Evolutionary conservation across 176 grass and related monocot species (phyloP), one percentile per base, ranked within the genome.

Genomic region (Avena eriantha): DNA sequence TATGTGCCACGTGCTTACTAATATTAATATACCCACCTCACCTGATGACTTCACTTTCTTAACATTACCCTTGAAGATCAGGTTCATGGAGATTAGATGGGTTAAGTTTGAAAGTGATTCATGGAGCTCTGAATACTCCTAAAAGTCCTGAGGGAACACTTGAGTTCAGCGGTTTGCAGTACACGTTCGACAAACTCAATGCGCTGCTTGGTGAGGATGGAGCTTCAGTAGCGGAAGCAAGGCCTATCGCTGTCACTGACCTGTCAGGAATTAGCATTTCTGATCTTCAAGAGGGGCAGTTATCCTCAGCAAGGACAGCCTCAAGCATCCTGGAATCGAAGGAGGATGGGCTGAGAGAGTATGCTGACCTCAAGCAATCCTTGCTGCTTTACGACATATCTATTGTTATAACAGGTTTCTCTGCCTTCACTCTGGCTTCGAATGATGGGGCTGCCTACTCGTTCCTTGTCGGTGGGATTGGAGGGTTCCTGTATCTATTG

Each of bases 71-170:
- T 78, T 93, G 49, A 86, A 95, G 68, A 80, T 92, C 82, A 98
- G 96, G 93, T 89, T 98, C 96, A 79, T 98, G 96, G 93, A 94
- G 92, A 74, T 84, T 95, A 87, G 79, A 94, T 82, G 90, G 84
- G 86, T 83, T 94, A 79, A 80, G 82, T 48, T 86, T 98, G 79
- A 95, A 84, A 82, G 88, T 96, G 74, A 88, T 98, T 21, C 85
- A 91, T 80, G 93, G 88, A 59, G 55, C 78, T 3, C 54, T 83
- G 76, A 24, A 57, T 75, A 50, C 58, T 49, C 18, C 80, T 82
- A 64, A 81, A 79, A 86, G 79, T 72, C 31, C 56, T 59, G 83
- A 86, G 45, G 79, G 31, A 64, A 51, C 34, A 87, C 77, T 83
- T 75, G 91, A 73, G 46, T 92, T 98, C 57, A 85, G 84, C 3